phyloP scores from a whole-genome alignment of 257 asterid genomes.

The Solanum chaucha region DNA sequence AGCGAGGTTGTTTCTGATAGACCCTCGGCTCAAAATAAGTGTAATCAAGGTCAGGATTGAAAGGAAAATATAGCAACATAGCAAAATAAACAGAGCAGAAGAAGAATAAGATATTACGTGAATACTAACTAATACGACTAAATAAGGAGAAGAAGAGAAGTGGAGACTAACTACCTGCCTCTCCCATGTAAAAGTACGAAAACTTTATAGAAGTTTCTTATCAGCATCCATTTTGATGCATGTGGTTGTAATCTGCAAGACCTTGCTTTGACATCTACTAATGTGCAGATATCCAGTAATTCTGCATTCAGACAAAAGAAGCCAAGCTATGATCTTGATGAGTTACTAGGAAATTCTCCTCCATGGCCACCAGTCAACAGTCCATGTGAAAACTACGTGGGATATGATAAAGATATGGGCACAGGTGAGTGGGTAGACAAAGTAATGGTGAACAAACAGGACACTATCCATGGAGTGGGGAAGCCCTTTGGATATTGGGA shows the following conservation, averaged over 20 bases:
- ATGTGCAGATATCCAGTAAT: conserved; percentile 40
- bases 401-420: conserved; percentile 57
- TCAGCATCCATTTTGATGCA: not conserved
- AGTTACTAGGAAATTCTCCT: conserved; percentile 64
- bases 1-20: not conserved
- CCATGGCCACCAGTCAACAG: conserved; percentile 71
- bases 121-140: not conserved
- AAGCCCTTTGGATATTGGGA: conserved; percentile 29
- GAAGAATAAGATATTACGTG: not conserved
- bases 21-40: not conserved
- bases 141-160: not conserved
- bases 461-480: conserved; percentile 18
- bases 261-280: not conserved
- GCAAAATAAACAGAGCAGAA: not conserved
- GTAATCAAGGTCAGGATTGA: not conserved
- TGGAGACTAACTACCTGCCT: not conserved
- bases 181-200: not conserved
- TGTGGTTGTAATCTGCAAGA: not conserved
- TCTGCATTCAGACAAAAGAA: conserved; percentile 45
- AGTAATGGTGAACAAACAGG: conserved; percentile 90
- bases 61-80: not conserved
- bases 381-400: conserved; percentile 33
- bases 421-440: conserved; percentile 96
- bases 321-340: conserved; percentile 71
- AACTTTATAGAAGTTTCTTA: not conserved